Base-by-base conservation (phyloP, 73 alveolate species). In the Tetrahymena elliotti region DNA sequence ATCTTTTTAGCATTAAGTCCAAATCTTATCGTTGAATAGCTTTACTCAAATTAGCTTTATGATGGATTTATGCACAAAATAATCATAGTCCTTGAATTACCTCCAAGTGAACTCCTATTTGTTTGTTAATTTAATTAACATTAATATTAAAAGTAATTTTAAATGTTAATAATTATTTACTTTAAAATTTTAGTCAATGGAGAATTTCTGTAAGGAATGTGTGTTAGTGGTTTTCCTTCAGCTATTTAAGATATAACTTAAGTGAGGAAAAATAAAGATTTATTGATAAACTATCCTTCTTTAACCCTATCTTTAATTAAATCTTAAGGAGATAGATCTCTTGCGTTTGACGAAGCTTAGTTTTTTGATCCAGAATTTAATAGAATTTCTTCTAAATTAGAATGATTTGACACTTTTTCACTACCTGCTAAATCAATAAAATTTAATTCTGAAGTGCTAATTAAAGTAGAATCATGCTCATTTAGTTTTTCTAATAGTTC, bases 1-100 rank as follows among this genome's bases (percentile, higher is more conserved):
- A 99, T 98, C 96, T 97, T 98, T 97, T 98, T 98, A 0, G 99
- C 99, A 92, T 99, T 98, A 47, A 96, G 97, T 15, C 99, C 99
- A 95, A 95, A 95, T 37, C 97, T 95, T 35, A 95, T 92, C 31
- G 97, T 95, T 12, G 95, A 82, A 9, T 92, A 38, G 15, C 96
- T 95, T 22, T 93, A 35, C 52, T 95, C 97, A 95, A 95, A 95
- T 93, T 95, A 93, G 83, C 96, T 93, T 53, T 93, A 83, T 47
- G 95, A 54, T 11, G 99, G 99, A 68, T 98, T 97, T 9, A 98
- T 98, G 95, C 99, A 98, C 20, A 99, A 38, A 10, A 95, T 95
- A 8, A 95, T 95, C 82, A 94, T 93, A 20, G 97, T 95, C 39
- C 95, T 93, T 2, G 97, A 93, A 93, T 95, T 95, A 93, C 97